These are phyloP conservation scores for Mycena chlorophos DNA, from an alignment of 768 basidiomycete species.

Conservation along the genomic window DNA sequence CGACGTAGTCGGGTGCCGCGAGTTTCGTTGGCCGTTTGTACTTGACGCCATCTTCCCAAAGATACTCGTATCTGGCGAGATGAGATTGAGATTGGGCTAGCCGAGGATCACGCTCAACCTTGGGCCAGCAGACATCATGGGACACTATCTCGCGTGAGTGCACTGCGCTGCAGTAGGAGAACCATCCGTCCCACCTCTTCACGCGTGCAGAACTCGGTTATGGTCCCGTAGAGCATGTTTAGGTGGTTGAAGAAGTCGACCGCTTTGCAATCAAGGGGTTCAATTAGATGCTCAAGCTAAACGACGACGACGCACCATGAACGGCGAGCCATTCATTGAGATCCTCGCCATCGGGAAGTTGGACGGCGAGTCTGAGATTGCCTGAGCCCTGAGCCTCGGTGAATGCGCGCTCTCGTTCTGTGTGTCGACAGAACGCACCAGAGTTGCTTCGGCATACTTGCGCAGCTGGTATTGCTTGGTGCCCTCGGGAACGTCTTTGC, in stretches of 20 bases:
- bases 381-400: constrained; percentile 77
- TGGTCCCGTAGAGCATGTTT: constrained; percentile 98
- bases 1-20: constrained; percentile 94
- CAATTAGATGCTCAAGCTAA: neutral
- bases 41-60: constrained; percentile 89
- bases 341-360: constrained; percentile 96
- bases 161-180: neutral
- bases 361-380: constrained; percentile 88
- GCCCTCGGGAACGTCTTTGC: constrained; percentile 91
- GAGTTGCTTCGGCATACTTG: constrained; percentile 95
- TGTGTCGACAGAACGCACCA: constrained; percentile 48
- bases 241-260: constrained; percentile 99
- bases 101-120: constrained; percentile 51
- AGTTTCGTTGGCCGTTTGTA: constrained; percentile 92
- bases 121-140: constrained; percentile 96
- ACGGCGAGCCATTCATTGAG: constrained; percentile 99
- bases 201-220: constrained; percentile 96
- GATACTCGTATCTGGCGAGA: constrained; percentile 77
- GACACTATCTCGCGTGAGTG: constrained; percentile 57
- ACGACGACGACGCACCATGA: constrained; percentile 64
- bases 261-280: constrained; percentile 47
- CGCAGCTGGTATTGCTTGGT: constrained; percentile 98
- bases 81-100: constrained; percentile 3
- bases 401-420: neutral
- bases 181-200: constrained; percentile 65